These are phyloP conservation scores for Hippophae gyantsensis DNA, from an alignment of 306 rosid genomes.

Conservation along the genomic window DNA sequence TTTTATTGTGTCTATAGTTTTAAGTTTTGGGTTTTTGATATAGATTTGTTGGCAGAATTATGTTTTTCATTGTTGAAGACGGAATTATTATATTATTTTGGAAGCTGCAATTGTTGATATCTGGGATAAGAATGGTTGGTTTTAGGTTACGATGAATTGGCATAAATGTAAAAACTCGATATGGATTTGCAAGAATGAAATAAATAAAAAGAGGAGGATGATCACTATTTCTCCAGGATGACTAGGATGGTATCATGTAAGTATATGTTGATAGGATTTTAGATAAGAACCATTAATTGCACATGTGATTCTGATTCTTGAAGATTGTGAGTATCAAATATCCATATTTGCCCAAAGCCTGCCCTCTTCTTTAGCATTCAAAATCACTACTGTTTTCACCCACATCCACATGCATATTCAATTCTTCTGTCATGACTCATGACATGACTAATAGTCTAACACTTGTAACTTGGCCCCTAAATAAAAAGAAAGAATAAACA, in stretches of 20 bases:
- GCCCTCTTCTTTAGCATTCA: neutral
- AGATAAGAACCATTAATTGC: constrained; percentile 21
- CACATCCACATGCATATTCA: neutral
- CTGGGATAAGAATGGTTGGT: too few relatives aligned
- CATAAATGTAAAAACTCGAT: neutral
- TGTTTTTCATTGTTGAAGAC: too few relatives aligned
- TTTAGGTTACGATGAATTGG: neutral
- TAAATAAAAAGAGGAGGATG: neutral
- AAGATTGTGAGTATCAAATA: neutral
- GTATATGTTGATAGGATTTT: neutral
- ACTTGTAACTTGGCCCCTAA: too few relatives aligned
- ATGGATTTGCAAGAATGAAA: neutral
- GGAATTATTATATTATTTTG: neutral
- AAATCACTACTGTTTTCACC: neutral
- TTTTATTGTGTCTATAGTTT: too few relatives aligned
- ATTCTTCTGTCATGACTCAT: neutral
- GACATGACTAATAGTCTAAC: too few relatives aligned
- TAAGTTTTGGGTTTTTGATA: too few relatives aligned
- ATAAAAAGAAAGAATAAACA: too few relatives aligned
- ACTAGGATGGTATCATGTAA: too few relatives aligned
- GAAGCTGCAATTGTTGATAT: neutral
- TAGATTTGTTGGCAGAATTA: too few relatives aligned
- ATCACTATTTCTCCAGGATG: too few relatives aligned
- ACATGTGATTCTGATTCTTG: constrained; percentile 21
- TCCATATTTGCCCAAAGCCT: constrained; percentile 1